A percentile compares a stretch with the other conserved stretches of the same genome.
Conservation (phyloP, 2,329 filamentous ascomycete genomes). For the Zymoseptoria tritici region DNA sequence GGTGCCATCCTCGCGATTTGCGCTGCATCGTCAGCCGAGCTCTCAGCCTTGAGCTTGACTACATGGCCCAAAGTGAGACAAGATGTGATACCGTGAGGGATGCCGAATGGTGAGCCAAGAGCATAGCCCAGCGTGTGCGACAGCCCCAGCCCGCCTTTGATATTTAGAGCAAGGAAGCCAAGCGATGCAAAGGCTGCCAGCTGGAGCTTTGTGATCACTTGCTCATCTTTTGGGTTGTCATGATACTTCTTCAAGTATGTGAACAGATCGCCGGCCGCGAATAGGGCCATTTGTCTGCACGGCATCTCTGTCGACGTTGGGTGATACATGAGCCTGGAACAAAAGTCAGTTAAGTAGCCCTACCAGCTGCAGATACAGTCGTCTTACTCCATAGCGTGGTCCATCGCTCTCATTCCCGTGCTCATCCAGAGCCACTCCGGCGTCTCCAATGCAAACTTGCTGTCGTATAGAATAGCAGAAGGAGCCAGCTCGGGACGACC, state of each 20-base stretch:
- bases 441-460: conserved; percentile 44
- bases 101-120: conserved; percentile 47
- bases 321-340: conserved; percentile 39
- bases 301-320: conserved; percentile 46
- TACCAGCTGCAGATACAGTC: conserved; percentile 17
- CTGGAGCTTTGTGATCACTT: conserved; percentile 45
- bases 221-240: conserved; percentile 37
- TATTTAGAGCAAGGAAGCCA: conserved; percentile 44
- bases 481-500: conserved; percentile 37
- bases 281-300: conserved; percentile 38
- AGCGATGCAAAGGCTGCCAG: conserved; percentile 47
- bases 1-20: conserved; percentile 41
- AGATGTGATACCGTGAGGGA: conserved; percentile 50
- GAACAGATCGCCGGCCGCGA: conserved; percentile 43
- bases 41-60: conserved; percentile 45
- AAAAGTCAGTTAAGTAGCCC: neutral
- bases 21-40: conserved; percentile 37
- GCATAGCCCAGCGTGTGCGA: conserved; percentile 40
- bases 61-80: conserved; percentile 50
- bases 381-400: conserved; percentile 46
- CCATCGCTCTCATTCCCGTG: conserved; percentile 48
- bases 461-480: conserved; percentile 47
- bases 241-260: conserved; percentile 42
- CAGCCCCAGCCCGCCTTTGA: conserved; percentile 46
- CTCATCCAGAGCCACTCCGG: conserved; percentile 44